A percentile compares a stretch with the other conserved stretches of the same genome.
These are phyloP conservation scores for Populus alba DNA, from an alignment of 345 rosid species.

Conservation along the genomic window DNA sequence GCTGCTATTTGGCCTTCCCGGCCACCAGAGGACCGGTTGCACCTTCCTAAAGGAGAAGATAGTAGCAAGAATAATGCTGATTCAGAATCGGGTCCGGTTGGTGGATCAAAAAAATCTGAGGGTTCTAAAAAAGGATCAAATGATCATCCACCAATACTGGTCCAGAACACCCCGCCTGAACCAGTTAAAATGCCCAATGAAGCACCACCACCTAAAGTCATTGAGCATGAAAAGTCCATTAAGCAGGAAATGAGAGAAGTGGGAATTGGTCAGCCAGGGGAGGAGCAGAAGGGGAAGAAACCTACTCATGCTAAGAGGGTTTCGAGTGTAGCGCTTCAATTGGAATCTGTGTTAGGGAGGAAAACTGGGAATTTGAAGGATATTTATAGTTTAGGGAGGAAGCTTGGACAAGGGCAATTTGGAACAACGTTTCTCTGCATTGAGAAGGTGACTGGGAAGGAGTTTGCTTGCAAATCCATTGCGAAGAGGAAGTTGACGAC, in stretches of 20 bases:
- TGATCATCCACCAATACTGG: slow-evolving; percentile 17
- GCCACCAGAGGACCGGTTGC: slow-evolving; percentile 50
- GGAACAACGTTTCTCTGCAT: slow-evolving; percentile 84
- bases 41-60: slow-evolving; percentile 35
- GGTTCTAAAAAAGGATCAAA: slow-evolving; percentile 21
- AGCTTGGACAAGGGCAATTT: slow-evolving; percentile 95
- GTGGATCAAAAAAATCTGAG: slow-evolving; percentile 19
- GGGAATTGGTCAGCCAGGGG: slow-evolving; percentile 18
- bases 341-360: slow-evolving; percentile 70
- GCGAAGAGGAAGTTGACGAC: slow-evolving; percentile 75
- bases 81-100: slow-evolving; percentile 4
- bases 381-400: slow-evolving; percentile 70
- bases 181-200: slow-evolving; percentile 48
- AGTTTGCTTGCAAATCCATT: slow-evolving; percentile 79
- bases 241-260: slow-evolving; percentile 25
- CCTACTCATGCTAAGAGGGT: slow-evolving; percentile 54
- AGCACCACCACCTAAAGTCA: slow-evolving; percentile 26
- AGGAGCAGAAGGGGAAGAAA: slow-evolving; percentile 42
- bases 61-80: slow-evolving; percentile 24
- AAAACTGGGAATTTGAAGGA: slow-evolving; percentile 83
- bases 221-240: slow-evolving; percentile 20
- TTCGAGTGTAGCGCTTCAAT: slow-evolving; percentile 59
- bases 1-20: slow-evolving; percentile 74
- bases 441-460: slow-evolving; percentile 61
- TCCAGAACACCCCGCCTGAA: slow-evolving; percentile 66